Conservation (phyloP, 495 filamentous ascomycete species). For the Chaetomium tenue region DNA sequence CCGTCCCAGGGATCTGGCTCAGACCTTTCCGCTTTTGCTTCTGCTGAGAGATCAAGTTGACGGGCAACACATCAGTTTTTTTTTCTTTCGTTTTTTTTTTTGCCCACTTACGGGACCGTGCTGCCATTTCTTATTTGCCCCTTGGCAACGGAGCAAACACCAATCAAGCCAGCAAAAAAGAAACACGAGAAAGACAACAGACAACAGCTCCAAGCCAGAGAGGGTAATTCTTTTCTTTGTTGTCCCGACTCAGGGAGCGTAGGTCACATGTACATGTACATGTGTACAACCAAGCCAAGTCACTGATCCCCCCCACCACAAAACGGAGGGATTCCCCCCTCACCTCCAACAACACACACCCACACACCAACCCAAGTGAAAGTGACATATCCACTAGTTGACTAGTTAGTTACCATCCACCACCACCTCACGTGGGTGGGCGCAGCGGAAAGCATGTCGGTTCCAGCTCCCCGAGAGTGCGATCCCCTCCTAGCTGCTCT, state of each 20-base stretch:
- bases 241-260: background rate
- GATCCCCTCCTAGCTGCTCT: no score
- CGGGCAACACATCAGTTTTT: background rate
- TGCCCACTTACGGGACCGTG: background rate
- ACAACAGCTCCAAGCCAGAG: no score
- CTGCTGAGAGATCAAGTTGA: background rate
- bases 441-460: no score
- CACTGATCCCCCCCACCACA: background rate
- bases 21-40: background rate
- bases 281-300: background rate
- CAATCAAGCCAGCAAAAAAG: constrained; percentile 9
- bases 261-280: background rate
- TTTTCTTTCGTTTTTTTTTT: background rate
- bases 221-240: background rate
- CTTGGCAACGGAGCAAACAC: background rate
- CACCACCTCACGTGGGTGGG: no score
- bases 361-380: no score
- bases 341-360: no score
- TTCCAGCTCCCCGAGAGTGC: no score
- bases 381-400: no score
- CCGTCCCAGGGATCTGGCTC: background rate
- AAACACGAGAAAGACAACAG: background rate
- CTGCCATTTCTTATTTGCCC: constrained; percentile 1
- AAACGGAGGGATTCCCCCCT: background rate
- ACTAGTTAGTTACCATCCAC: no score